These are phyloP conservation scores for Candida golubevii DNA, from an alignment of 805 yeast species.

Conservation along the genomic window DNA sequence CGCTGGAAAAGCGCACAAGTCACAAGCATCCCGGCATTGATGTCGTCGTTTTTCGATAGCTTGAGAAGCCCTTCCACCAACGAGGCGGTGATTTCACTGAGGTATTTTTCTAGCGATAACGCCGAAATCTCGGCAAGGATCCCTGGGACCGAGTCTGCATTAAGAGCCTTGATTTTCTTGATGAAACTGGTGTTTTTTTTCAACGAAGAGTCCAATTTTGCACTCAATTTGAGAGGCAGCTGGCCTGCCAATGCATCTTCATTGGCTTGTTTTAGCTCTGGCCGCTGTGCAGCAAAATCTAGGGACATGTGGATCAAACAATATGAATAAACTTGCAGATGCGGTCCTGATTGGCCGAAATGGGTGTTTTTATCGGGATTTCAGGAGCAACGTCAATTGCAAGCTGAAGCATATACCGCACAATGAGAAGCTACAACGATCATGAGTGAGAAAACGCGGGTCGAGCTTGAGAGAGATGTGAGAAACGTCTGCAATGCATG, in stretches of 20 bases:
- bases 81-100: slow-evolving; percentile 63
- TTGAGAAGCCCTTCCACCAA: slow-evolving; percentile 57
- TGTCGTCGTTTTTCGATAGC: slow-evolving; percentile 52
- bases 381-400: no score
- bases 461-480: no score
- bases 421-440: no score
- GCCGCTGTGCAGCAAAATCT: not conserved
- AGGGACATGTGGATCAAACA: no score
- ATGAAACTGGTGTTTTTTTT: slow-evolving; percentile 81
- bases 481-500: no score
- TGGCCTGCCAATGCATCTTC: slow-evolving; percentile 51
- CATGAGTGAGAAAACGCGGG: no score
- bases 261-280: slow-evolving; percentile 4
- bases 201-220: slow-evolving; percentile 64
- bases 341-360: no score
- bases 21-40: slow-evolving; percentile 61
- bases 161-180: slow-evolving; percentile 58
- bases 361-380: no score
- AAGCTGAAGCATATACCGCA: no score
- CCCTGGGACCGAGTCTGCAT: slow-evolving; percentile 43
- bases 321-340: no score
- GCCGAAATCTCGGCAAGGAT: slow-evolving; percentile 58
- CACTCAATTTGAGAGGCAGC: slow-evolving; percentile 10
- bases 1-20: slow-evolving; percentile 75
- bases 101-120: slow-evolving; percentile 66